phyloP scores from a whole-genome alignment of 2,329 filamentous ascomycete genomes.

The Phyllosticta ampelicida region DNA sequence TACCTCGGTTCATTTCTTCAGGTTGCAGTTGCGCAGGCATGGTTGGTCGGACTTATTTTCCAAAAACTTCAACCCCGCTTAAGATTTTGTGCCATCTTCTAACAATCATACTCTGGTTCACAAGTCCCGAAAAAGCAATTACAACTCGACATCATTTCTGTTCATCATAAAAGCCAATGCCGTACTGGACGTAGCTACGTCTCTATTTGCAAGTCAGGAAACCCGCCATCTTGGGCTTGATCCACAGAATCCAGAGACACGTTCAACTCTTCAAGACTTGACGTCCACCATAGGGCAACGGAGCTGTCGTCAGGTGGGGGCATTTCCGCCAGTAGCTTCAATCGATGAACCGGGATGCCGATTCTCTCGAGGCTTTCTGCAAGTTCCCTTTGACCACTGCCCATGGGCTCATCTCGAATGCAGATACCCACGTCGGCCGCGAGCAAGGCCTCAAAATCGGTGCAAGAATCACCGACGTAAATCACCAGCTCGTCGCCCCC shows the following conservation, averaged over 20 bases:
- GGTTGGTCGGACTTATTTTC: not conserved
- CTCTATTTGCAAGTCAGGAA: not conserved
- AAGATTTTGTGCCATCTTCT: not conserved
- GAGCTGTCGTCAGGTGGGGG: slow-evolving; percentile 3
- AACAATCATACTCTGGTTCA: not conserved
- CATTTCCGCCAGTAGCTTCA: slow-evolving; percentile 8
- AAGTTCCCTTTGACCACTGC: slow-evolving; percentile 24
- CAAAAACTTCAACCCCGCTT: not conserved
- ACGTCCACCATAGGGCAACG: not conserved
- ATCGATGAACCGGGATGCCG: slow-evolving; percentile 14
- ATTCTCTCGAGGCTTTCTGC: slow-evolving; percentile 24
- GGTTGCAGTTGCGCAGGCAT: not conserved
- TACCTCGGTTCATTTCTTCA: not conserved
- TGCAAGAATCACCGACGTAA: slow-evolving; percentile 39
- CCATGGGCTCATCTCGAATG: slow-evolving; percentile 29
- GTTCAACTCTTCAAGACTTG: slow-evolving; percentile 1
- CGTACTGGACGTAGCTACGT: not conserved
- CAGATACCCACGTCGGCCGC: slow-evolving; percentile 38
- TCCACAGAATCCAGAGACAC: not conserved
- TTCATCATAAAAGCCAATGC: not conserved
- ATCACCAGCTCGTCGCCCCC: slow-evolving; percentile 17
- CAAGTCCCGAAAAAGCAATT: not conserved
- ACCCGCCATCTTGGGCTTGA: not conserved
- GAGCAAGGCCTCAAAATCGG: slow-evolving; percentile 36
- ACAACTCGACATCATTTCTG: not conserved